Conservation (phyloP, 1,284 basidiomycete genomes). For the Mycosarcoma maydis region DNA sequence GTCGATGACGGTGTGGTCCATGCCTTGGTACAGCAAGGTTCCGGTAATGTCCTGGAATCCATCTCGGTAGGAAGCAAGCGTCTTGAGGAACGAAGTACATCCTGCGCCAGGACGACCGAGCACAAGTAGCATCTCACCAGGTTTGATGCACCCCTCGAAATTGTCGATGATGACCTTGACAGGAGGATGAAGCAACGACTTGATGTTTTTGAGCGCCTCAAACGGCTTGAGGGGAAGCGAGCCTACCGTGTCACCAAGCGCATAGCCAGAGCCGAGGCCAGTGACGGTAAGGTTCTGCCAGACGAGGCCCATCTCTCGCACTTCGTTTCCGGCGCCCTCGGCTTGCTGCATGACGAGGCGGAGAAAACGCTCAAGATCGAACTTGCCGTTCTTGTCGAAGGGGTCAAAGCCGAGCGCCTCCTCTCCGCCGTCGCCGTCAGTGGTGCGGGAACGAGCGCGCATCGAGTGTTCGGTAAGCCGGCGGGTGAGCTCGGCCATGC, state of each 20-base stretch:
- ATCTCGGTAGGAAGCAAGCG: slow-evolving; percentile 75
- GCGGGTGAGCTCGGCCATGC: slow-evolving; percentile 46
- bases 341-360: slow-evolving; percentile 53
- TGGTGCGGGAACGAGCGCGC: slow-evolving; percentile 10
- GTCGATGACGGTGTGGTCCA: slow-evolving; percentile 71
- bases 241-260: slow-evolving; percentile 40
- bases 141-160: slow-evolving; percentile 52
- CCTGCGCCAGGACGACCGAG: slow-evolving; percentile 82
- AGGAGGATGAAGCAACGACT: slow-evolving; percentile 35
- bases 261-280: slow-evolving; percentile 52
- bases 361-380: slow-evolving; percentile 66
- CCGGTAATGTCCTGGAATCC: slow-evolving; percentile 74
- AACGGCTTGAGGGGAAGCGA: slow-evolving; percentile 45
- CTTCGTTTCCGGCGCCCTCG: slow-evolving; percentile 53
- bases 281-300: slow-evolving; percentile 55
- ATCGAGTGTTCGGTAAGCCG: slow-evolving; percentile 40
- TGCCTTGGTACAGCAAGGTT: slow-evolving; percentile 75
- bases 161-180: slow-evolving; percentile 55
- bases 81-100: slow-evolving; percentile 79
- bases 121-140: slow-evolving; percentile 69
- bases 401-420: slow-evolving; percentile 35
- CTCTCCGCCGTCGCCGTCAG: slow-evolving; percentile 25
- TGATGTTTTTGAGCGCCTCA: slow-evolving; percentile 26
- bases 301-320: slow-evolving; percentile 51
- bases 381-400: slow-evolving; percentile 62